Base-by-base conservation (phyloP, 306 rosid genomes). In the Glycine tomentella region DNA sequence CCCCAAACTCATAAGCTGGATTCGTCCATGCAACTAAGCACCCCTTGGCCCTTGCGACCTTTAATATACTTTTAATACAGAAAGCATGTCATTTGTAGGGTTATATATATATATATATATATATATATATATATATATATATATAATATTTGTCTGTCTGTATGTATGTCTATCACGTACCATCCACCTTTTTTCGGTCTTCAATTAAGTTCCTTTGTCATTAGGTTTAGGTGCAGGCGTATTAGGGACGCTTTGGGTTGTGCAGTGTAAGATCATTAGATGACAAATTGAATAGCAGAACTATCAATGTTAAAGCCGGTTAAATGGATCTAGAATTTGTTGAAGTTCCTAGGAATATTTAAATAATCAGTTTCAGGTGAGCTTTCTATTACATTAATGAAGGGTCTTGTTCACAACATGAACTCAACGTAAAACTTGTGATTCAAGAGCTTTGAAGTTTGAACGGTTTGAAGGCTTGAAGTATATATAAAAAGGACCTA, bases 361-460 rank as follows among this genome's bases (percentile, higher is more conserved):
- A 40, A 84, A 44, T 38, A 66, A 55, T 67, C 15, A 79, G 68
- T 51, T 84, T 79, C 40, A 44, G 89, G 83, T 80, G 75, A 83
- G 85, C 87, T 80, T 80, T 83, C 87, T 17, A 83, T 57, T 83
- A 49, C 74, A 64, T 2, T 36, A 71, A 77, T 76, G 1, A 31
- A 50, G 1, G 74, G 40, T 62, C 73, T 34, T 34, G 40, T 50
- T 78, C 63, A 10, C 20, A 33, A 52, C 51, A 82, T 17, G 46
- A 65, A 69, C 58, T 68, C 38, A 69, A 70, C 36, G n/a, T 1
- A n/a, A 76, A 76, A 65, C 87, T 83, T 86, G 74, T 17, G 4
- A 34, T 34, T 34, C 13, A 86, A 83, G 87, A 25, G 72, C 42
- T 86, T 80, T 72, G 83, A 72, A 80, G 20, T 86, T 82, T 82